phyloP scores from a whole-genome alignment of 208 protist genomes.

The Wallacemonas sp. region DNA sequence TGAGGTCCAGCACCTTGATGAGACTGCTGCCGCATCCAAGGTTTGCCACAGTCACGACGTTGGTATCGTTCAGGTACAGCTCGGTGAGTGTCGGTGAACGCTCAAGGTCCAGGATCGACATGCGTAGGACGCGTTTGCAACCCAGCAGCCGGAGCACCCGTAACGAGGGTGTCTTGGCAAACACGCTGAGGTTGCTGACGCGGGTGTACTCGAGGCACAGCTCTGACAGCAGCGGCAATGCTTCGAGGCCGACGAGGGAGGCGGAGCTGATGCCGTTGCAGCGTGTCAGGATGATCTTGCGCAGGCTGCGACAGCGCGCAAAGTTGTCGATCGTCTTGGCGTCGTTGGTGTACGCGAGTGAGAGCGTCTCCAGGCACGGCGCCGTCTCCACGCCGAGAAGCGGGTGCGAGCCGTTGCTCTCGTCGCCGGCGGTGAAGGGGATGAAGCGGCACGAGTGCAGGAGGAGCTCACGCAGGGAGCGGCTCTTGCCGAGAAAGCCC shows the following conservation, averaged over 20 bases:
- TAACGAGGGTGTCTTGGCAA: conserved; percentile 29
- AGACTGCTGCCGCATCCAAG: conserved; percentile 35
- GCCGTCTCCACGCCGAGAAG: conserved; percentile 45
- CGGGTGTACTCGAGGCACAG: conserved; percentile 66
- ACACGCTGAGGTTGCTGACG: conserved; percentile 38
- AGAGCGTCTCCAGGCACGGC: conserved; percentile 42
- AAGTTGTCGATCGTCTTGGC: conserved; percentile 41
- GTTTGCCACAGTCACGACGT: conserved; percentile 55
- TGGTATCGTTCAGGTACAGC: conserved; percentile 57
- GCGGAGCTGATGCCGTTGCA: conserved; percentile 54
- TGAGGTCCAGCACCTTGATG: conserved; percentile 52
- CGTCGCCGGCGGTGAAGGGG: background rate
- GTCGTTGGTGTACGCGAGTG: conserved; percentile 50
- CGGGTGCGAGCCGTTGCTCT: conserved; percentile 1
- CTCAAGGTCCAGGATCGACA: conserved; percentile 53
- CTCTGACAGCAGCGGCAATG: conserved; percentile 37
- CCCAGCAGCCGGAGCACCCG: conserved; percentile 43
- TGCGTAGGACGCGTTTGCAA: conserved; percentile 62
- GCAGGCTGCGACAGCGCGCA: conserved; percentile 35
- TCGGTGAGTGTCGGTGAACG: conserved; percentile 33
- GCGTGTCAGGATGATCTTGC: conserved; percentile 43
- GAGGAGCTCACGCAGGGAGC: conserved; percentile 39
- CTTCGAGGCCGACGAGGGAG: conserved; percentile 42
- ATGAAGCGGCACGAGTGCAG: conserved; percentile 56
- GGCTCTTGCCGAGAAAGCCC: conserved; percentile 41